Conservation (phyloP, 2,329 filamentous ascomycete genomes). For the Escovopsis sp. region DNA sequence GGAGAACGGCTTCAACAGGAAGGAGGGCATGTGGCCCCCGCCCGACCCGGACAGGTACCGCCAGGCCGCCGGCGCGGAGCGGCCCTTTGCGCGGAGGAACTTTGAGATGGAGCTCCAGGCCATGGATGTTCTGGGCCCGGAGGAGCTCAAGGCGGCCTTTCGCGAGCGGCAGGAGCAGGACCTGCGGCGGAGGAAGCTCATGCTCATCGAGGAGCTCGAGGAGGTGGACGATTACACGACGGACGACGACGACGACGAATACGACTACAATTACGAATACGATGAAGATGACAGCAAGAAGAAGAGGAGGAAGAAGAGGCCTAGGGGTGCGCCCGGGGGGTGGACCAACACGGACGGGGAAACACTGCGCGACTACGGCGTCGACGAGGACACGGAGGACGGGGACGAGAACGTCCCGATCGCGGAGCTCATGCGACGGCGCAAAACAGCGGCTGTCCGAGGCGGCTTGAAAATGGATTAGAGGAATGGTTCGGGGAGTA, state of each 20-base stretch:
- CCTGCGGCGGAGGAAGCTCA: conserved; percentile 22
- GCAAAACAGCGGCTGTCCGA: conserved; percentile 21
- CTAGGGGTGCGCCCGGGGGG: conserved; percentile 21
- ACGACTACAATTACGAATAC: conserved; percentile 15
- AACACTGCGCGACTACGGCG: conserved; percentile 59
- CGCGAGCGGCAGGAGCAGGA: conserved; percentile 34
- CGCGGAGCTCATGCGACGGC: conserved; percentile 47
- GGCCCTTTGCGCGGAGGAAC: conserved; percentile 25
- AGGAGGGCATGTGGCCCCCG: conserved; percentile 46
- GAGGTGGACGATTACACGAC: conserved; percentile 38
- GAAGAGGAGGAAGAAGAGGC: conserved; percentile 23
- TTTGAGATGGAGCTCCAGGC: conserved; percentile 16
- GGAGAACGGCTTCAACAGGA: conserved; percentile 64
- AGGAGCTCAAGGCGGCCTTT: conserved; percentile 36
- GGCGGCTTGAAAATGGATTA: conserved; percentile 1
- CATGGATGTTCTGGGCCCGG: conserved; percentile 20
- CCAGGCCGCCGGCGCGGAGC: conserved; percentile 22
- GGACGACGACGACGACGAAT: conserved; percentile 32
- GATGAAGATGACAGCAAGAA: conserved; percentile 19
- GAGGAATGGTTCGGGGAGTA: conserved; percentile 9
- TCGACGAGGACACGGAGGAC: conserved; percentile 57
- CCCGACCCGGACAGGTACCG: conserved; percentile 46
- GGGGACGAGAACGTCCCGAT: conserved; percentile 50
- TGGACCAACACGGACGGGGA: conserved; percentile 71
- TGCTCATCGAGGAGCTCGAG: conserved; percentile 36